Conservation (phyloP, 2,329 filamentous ascomycete species). For the Fusarium keratoplasticum region DNA sequence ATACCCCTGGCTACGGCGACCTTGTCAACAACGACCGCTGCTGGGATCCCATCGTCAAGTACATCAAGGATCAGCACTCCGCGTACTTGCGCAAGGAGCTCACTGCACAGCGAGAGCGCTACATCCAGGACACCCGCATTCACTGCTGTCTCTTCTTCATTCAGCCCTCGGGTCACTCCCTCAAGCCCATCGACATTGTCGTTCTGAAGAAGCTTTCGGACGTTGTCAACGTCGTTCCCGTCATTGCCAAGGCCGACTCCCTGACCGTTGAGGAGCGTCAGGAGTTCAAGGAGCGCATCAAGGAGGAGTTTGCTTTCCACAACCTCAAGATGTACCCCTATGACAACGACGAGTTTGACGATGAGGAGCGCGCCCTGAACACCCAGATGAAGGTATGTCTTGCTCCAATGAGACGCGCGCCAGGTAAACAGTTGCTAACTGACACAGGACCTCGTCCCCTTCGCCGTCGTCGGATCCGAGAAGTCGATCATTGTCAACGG, state of each 20-base stretch:
- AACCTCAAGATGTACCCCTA: conserved; percentile 99
- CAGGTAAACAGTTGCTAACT: conserved; percentile 49
- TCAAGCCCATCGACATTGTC: conserved; percentile 99
- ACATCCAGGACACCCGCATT: conserved; percentile 98
- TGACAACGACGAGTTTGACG: conserved; percentile 98
- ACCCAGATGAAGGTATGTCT: conserved; percentile 89
- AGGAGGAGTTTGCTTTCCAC: conserved; percentile 99
- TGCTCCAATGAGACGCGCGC: neutral
- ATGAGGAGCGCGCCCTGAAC: conserved; percentile 94
- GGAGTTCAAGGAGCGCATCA: conserved; percentile 98
- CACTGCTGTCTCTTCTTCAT: conserved; percentile 99
- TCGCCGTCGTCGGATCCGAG: conserved; percentile 97
- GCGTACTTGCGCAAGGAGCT: conserved; percentile 99
- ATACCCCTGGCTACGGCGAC: conserved; percentile 97
- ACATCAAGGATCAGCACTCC: conserved; percentile 99
- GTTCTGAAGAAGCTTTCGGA: conserved; percentile 99
- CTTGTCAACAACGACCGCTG: conserved; percentile 99
- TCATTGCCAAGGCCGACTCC: conserved; percentile 98
- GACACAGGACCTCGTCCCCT: conserved; percentile 86
- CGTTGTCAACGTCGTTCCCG: conserved; percentile 98
- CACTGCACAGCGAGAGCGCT: conserved; percentile 97
- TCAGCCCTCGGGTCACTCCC: conserved; percentile 95
- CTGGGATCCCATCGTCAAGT: conserved; percentile 99
- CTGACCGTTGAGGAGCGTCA: conserved; percentile 94
- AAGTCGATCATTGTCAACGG: conserved; percentile 98